Percentiles rank a stretch among this genome's conserved stretches.
phyloP scores from a whole-genome alignment of 2,329 filamentous ascomycete species.

The Tolypocladium capitatum region DNA sequence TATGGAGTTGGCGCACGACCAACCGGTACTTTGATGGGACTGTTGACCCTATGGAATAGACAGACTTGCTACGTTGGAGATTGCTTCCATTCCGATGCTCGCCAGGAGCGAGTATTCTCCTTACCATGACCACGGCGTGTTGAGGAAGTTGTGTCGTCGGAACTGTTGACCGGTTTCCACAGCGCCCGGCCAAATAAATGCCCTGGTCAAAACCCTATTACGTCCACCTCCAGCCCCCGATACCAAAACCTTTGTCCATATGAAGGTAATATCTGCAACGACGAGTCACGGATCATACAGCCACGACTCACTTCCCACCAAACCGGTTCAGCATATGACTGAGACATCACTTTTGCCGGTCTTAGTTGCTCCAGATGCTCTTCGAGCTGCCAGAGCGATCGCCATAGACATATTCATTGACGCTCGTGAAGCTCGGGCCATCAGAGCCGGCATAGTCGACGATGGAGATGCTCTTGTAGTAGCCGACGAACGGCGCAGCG shows the following conservation, averaged over 20 bases:
- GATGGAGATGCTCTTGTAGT: slow-evolving; percentile 44
- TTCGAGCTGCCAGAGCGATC: slow-evolving; percentile 35
- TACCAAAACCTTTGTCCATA: background rate
- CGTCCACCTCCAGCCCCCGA: background rate
- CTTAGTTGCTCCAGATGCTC: slow-evolving; percentile 28
- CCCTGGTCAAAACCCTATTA: background rate
- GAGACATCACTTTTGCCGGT: background rate
- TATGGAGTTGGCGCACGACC: background rate
- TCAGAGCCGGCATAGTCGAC: slow-evolving; percentile 39
- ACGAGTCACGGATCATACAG: too few species aligned
- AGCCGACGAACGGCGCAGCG: slow-evolving; percentile 38
- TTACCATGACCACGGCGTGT: background rate
- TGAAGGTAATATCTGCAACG: background rate
- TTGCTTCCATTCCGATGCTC: too few species aligned
- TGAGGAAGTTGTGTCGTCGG: background rate
- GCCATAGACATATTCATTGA: slow-evolving; percentile 38
- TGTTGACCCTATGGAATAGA: background rate
- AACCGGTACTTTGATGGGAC: background rate
- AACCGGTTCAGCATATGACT: background rate
- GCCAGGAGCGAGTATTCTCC: too few species aligned
- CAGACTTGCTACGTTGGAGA: background rate
- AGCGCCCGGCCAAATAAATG: background rate
- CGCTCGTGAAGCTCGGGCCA: slow-evolving; percentile 21
- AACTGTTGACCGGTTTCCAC: background rate
- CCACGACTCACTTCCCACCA: background rate